Evolutionary conservation across 2,329 filamentous ascomycete species (phyloP).

Genomic region (Seiridium cupressi): DNA sequence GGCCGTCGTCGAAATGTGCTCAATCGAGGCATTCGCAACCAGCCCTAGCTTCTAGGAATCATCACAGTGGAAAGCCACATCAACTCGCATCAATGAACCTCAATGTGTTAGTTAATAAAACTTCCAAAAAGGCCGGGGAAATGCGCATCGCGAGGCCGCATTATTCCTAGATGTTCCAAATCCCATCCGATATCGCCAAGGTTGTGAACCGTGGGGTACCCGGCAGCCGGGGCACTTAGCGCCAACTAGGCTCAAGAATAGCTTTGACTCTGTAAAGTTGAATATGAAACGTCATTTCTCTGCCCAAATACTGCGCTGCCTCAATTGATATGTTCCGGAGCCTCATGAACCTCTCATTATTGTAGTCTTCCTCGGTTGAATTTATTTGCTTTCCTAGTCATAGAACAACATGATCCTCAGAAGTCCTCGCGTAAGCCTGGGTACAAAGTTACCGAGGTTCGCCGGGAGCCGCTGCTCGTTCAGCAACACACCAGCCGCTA

Average conservation of each 20-base stretch:
- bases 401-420: neutral
- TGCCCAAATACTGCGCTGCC: neutral
- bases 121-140: too few relatives aligned
- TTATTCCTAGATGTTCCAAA: slow-evolving; percentile 1
- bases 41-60: too few relatives aligned
- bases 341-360: neutral
- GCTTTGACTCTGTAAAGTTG: neutral
- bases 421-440: neutral
- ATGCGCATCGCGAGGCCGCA: neutral
- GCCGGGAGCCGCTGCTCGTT: slow-evolving; percentile 15
- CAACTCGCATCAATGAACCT: too few relatives aligned
- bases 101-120: too few relatives aligned
- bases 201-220: neutral
- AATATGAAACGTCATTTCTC: slow-evolving; percentile 6
- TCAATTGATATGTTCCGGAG: neutral
- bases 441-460: slow-evolving; percentile 7
- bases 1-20: too few relatives aligned
- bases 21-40: too few relatives aligned
- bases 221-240: neutral
- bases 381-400: neutral
- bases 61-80: neutral
- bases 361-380: too few relatives aligned
- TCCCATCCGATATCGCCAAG: slow-evolving; percentile 2
- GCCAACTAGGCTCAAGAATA: neutral
- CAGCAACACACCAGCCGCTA: slow-evolving; percentile 13